Percentiles rank a stretch among this genome's conserved stretches.
These are phyloP conservation scores for Immersiella caudata DNA, from an alignment of 495 filamentous ascomycete species.

Conservation along the genomic window DNA sequence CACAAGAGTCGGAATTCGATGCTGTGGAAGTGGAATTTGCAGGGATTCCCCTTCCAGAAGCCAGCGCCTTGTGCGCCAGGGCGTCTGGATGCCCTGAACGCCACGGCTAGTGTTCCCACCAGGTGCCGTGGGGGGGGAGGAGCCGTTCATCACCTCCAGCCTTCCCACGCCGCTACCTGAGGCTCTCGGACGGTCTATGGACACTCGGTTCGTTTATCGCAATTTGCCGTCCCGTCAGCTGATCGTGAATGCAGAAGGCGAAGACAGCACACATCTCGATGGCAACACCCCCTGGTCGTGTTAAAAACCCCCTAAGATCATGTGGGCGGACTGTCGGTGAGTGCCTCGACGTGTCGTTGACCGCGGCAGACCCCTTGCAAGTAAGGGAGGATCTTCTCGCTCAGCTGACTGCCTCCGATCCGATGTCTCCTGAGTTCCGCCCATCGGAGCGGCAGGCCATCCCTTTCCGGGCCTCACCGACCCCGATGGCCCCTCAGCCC, in stretches of 20 bases:
- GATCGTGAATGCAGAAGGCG: neutral
- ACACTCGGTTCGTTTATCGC: constrained; percentile 19
- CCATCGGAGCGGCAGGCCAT: constrained; percentile 1
- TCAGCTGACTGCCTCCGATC: constrained; percentile 19
- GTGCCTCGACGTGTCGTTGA: constrained; percentile 5
- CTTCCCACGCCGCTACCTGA: constrained; percentile 5
- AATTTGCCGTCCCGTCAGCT: constrained; percentile 19
- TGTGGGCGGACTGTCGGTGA: constrained; percentile 13
- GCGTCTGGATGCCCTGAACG: neutral
- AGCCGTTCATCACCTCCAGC: neutral
- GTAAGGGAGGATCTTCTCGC: constrained; percentile 1
- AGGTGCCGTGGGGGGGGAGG: neutral
- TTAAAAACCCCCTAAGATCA: constrained; percentile 8
- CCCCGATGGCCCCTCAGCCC: constrained; percentile 7
- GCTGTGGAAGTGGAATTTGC: neutral
- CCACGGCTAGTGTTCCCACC: neutral
- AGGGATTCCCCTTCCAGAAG: neutral
- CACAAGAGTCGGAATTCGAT: neutral
- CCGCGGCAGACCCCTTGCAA: constrained; percentile 6
- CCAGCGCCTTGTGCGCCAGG: neutral
- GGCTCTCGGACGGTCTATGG: neutral
- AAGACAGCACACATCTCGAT: neutral
- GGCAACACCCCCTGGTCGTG: neutral
- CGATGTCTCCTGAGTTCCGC: constrained; percentile 5
- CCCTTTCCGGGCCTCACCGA: constrained; percentile 5